Evolutionary conservation across 176 grass and related monocot species (phyloP).

Genomic region (Carex cristatella): DNA sequence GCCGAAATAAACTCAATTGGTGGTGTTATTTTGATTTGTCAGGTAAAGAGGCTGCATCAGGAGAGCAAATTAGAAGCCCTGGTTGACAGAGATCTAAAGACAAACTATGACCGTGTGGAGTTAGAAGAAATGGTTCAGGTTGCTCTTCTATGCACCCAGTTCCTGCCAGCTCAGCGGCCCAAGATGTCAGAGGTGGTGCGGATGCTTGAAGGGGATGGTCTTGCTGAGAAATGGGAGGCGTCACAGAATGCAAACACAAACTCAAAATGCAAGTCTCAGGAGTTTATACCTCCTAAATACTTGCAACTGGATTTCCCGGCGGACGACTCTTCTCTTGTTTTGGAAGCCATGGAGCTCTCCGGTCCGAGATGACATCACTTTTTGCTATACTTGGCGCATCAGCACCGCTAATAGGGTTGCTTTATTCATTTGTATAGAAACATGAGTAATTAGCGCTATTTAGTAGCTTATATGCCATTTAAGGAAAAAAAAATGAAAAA

Average conservation of each 20-base stretch:
- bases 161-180: conserved; percentile 42
- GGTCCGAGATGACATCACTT: conserved; percentile 50
- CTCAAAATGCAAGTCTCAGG: background rate
- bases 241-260: conserved; percentile 36
- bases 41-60: conserved; percentile 71
- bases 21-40: conserved; percentile 9
- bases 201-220: conserved; percentile 63
- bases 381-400: background rate
- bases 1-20: background rate
- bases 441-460: background rate
- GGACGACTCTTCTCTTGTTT: conserved; percentile 35
- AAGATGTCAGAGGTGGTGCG: conserved; percentile 60
- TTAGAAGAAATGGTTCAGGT: conserved; percentile 64
- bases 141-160: conserved; percentile 73
- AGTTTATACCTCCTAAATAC: conserved; percentile 38
- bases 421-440: conserved; percentile 21
- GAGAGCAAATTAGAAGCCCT: conserved; percentile 37
- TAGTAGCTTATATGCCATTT: background rate
- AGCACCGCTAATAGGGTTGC: background rate
- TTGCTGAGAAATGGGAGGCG: conserved; percentile 62
- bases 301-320: conserved; percentile 8
- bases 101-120: conserved; percentile 37
- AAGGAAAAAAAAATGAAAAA: background rate
- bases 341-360: conserved; percentile 65
- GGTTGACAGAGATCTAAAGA: conserved; percentile 47